phyloP scores from a whole-genome alignment of 2,329 filamentous ascomycete species.

The Dothiorella sarmentorum region DNA sequence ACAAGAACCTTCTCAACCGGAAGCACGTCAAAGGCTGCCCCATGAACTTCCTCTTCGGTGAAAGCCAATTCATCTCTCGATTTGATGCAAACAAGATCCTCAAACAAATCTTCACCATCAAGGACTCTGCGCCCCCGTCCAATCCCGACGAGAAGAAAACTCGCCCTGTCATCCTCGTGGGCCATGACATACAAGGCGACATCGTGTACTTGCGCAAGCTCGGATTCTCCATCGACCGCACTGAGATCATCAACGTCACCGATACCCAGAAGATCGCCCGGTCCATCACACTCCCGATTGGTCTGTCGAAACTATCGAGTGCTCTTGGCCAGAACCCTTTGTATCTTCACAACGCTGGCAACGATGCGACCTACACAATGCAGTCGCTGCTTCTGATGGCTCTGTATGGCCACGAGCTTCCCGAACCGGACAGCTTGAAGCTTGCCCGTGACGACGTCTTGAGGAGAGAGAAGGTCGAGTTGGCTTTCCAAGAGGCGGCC shows the following conservation, averaged over 20 bases:
- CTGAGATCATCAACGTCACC: slow-evolving; percentile 50
- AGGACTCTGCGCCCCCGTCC: background rate
- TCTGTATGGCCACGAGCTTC: background rate
- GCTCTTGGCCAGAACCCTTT: slow-evolving; percentile 60
- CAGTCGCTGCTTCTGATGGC: slow-evolving; percentile 59
- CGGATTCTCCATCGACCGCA: slow-evolving; percentile 54
- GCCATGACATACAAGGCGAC: slow-evolving; percentile 68
- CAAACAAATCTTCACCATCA: slow-evolving; percentile 18
- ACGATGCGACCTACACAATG: slow-evolving; percentile 78
- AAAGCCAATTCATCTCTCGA: slow-evolving; percentile 52
- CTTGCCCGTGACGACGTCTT: background rate
- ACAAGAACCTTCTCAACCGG: slow-evolving; percentile 61
- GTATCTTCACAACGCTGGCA: slow-evolving; percentile 80
- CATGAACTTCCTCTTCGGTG: slow-evolving; percentile 69
- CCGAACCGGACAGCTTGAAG: background rate
- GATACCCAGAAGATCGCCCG: background rate
- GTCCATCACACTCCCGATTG: slow-evolving; percentile 37
- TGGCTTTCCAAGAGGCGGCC: too few relatives aligned
- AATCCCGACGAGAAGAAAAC: slow-evolving; percentile 22
- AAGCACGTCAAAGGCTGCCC: slow-evolving; percentile 70
- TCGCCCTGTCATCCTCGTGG: slow-evolving; percentile 64
- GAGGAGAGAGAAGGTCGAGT: background rate
- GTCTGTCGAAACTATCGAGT: slow-evolving; percentile 59
- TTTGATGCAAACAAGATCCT: slow-evolving; percentile 8
- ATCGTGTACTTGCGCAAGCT: slow-evolving; percentile 63